These are phyloP conservation scores for Thozetella sp. DNA, from an alignment of 495 filamentous ascomycete genomes.

Conservation along the genomic window DNA sequence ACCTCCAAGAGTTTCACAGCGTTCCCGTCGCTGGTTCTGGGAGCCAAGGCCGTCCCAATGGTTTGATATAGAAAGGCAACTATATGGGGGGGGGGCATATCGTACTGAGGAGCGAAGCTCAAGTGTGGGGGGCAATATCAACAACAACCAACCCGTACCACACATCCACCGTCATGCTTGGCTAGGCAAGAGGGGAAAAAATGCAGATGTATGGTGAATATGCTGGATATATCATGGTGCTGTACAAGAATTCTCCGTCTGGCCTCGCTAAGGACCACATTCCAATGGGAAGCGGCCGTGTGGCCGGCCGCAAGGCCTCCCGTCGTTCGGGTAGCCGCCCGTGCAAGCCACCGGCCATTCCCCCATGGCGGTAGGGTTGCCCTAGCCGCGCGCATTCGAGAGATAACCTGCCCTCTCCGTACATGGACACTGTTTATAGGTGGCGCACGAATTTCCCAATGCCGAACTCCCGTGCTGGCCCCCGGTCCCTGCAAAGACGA, in stretches of 20 bases:
- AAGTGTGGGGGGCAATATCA: neutral
- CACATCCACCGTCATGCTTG: too few relatives aligned
- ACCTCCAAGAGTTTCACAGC: too few relatives aligned
- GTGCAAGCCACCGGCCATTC: neutral
- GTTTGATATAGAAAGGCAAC: too few relatives aligned
- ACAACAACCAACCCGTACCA: too few relatives aligned
- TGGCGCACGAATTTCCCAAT: neutral
- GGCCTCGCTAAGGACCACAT: neutral
- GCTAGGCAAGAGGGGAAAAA: too few relatives aligned
- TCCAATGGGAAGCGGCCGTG: neutral
- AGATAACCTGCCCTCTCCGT: neutral
- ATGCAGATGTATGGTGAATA: neutral
- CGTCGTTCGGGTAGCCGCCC: neutral
- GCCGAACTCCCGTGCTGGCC: conserved; percentile 2
- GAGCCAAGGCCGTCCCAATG: too few relatives aligned
- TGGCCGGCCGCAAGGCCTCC: neutral
- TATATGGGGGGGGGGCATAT: too few relatives aligned
- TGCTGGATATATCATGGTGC: conserved; percentile 3
- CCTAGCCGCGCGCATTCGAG: conserved; percentile 3
- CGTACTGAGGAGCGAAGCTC: too few relatives aligned
- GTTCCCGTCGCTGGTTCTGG: too few relatives aligned
- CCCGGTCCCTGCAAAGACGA: neutral
- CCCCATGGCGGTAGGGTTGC: neutral
- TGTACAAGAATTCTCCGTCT: neutral
- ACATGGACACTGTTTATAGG: neutral